A percentile compares a stretch with the other conserved stretches of the same genome.
Evolutionary conservation across 2,329 filamentous ascomycete genomes (phyloP).

Genomic region (Acephala macrosclerotiorum): DNA sequence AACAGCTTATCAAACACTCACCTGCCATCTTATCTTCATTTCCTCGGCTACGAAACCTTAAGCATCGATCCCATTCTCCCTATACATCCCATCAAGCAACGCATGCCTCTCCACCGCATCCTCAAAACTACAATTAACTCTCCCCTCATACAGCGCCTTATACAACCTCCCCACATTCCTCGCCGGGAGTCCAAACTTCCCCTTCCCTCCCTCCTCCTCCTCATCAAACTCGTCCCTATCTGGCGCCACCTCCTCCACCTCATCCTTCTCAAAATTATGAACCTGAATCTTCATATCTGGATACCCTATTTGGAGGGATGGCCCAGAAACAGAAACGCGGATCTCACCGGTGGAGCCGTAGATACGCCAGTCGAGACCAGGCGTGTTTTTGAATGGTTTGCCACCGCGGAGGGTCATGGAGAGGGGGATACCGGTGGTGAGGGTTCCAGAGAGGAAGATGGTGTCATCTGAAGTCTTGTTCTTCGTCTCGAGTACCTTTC

Average conservation of each 20-base stretch:
- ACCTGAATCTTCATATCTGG: slow-evolving; percentile 31
- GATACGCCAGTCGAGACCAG: slow-evolving; percentile 56
- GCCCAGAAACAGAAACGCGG: slow-evolving; percentile 22
- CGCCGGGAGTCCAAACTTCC: slow-evolving; percentile 16
- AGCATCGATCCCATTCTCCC: slow-evolving; percentile 32
- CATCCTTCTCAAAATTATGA: slow-evolving; percentile 22
- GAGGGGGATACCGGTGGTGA: slow-evolving; percentile 29
- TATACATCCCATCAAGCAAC: slow-evolving; percentile 34
- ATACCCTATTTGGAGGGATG: slow-evolving; percentile 32
- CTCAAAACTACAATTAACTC: slow-evolving; percentile 35
- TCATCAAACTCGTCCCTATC: slow-evolving; percentile 28
- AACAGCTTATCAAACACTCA: too few species aligned
- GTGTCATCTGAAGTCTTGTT: slow-evolving; percentile 31
- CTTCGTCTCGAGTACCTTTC: slow-evolving; percentile 21
- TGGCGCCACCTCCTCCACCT: slow-evolving; percentile 22
- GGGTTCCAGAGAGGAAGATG: slow-evolving; percentile 31
- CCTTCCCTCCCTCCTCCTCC: not conserved
- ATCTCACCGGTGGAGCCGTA: slow-evolving; percentile 58
- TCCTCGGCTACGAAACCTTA: not conserved
- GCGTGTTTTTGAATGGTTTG: slow-evolving; percentile 20
- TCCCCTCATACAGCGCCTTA: slow-evolving; percentile 24
- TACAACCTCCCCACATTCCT: slow-evolving; percentile 36
- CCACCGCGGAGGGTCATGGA: slow-evolving; percentile 31
- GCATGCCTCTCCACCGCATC: slow-evolving; percentile 39
- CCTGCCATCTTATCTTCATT: too few species aligned